Base-by-base conservation (phyloP, 345 rosid species). In the Syzygium aqueum region DNA sequence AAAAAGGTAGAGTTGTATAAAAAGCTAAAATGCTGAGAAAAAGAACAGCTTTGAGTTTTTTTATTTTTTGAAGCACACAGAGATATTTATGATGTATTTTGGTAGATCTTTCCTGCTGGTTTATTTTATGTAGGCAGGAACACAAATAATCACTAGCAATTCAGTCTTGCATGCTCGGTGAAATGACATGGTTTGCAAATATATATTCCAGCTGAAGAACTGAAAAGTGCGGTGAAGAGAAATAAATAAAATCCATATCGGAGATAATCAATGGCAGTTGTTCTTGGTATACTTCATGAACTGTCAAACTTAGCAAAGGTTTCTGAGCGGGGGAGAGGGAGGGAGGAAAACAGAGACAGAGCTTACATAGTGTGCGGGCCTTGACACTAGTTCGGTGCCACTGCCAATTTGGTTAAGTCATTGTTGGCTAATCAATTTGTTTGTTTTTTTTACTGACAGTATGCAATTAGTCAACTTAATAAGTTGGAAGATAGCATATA, bases 401-500 rank as follows among this genome's bases (percentile, higher is more conserved):
- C 80, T 67, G 80, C 80, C 49, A 33, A 67, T 67, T 67, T 33
- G 7, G 80, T 67, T 67, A 33, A 67, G 80, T 67, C 80, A 33
- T 33, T 33, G 25, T 67, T 67, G 46, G 33, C 67, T 27, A 61
- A 61, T 61, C 67, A 61, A 27, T 61, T 13, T 33, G 80, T 67
- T 17, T 67, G 80, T 33, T 67, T 67, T 33, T 67, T 33, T 67
- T 67, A 46, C 46, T 33, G 78, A 88, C 97, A 97, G 99, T 96
- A 95, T 91, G 99, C 98, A 88, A 92, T 96, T 87, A 97, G 96
- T 93, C 99, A 97, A 90, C 94, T 96, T 86, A 95, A 92, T 90
- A 97, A 94, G 92, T 88, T 97, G 92, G 99, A 96, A 92, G 99
- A 97, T 87, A 95, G 96, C 96, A 95, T 97, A 86, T 94, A 93